Conservation (phyloP, 75 land plant genomes). For the Cunninghamia lanceolata region DNA sequence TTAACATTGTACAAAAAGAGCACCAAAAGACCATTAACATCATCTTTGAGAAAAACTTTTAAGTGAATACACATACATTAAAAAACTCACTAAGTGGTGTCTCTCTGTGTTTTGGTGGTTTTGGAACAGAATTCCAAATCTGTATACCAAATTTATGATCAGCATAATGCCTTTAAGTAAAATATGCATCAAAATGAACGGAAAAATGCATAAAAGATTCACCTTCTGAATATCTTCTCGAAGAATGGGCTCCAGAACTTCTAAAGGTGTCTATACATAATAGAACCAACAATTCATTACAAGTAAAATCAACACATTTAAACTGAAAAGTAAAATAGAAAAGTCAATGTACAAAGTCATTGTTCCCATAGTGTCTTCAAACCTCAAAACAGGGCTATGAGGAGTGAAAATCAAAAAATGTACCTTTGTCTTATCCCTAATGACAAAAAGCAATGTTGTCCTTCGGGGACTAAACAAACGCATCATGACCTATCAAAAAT, state of each 20-base stretch:
- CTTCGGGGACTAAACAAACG: constrained; percentile 48
- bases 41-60: not conserved
- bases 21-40: not conserved
- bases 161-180: not conserved
- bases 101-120: constrained; percentile 61
- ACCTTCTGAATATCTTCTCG: constrained; percentile 62
- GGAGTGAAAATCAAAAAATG: not conserved
- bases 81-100: constrained; percentile 83
- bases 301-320: not conserved
- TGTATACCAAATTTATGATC: constrained; percentile 17
- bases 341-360: not conserved
- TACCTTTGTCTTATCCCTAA: constrained; percentile 64
- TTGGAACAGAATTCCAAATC: constrained; percentile 76
- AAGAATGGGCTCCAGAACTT: constrained; percentile 53
- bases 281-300: not conserved
- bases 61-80: constrained; percentile 25
- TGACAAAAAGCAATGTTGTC: constrained; percentile 48
- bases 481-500: constrained; percentile 46
- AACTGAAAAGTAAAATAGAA: not conserved
- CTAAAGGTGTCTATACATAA: constrained; percentile 57
- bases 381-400: not conserved
- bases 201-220: not conserved
- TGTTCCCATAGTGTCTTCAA: not conserved
- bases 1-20: not conserved
- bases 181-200: not conserved